Evolutionary conservation across 768 basidiomycete species (phyloP).

Genomic region (Neoboletus magnificus): DNA sequence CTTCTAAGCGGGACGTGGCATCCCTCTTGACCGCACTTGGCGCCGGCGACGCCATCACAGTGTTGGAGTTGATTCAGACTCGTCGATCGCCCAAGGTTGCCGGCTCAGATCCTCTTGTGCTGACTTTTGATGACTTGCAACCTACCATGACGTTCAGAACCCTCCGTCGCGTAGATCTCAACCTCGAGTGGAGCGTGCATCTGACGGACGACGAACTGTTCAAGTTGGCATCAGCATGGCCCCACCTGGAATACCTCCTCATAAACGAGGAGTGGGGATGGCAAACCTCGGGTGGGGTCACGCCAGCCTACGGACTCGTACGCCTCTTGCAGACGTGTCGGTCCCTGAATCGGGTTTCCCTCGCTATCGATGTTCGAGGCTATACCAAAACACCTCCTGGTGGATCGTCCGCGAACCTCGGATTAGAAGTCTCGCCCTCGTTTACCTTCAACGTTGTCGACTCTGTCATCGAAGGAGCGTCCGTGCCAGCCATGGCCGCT

Average conservation of each 20-base stretch:
- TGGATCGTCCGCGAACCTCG: background rate
- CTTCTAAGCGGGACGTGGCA: no score
- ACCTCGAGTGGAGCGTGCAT: background rate
- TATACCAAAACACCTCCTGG: background rate
- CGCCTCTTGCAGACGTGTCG: background rate
- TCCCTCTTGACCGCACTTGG: no score
- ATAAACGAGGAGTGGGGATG: background rate
- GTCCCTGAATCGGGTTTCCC: background rate
- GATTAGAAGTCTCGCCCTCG: background rate
- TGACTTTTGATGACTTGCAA: background rate
- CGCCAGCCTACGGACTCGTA: background rate
- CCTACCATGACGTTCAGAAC: background rate
- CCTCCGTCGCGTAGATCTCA: background rate
- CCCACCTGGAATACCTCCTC: background rate
- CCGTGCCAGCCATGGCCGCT: background rate
- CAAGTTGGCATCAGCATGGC: background rate
- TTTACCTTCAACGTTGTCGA: background rate
- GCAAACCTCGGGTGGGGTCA: background rate
- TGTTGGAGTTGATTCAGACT: no score
- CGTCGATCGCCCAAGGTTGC: no score
- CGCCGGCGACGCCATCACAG: no score
- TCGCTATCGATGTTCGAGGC: background rate
- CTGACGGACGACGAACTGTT: background rate
- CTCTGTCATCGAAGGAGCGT: background rate
- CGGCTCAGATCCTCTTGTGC: background rate